Percentiles rank a stretch among this genome's conserved stretches.
Conservation (phyloP, 805 yeast genomes). For the Metschnikowia lochheadii region DNA sequence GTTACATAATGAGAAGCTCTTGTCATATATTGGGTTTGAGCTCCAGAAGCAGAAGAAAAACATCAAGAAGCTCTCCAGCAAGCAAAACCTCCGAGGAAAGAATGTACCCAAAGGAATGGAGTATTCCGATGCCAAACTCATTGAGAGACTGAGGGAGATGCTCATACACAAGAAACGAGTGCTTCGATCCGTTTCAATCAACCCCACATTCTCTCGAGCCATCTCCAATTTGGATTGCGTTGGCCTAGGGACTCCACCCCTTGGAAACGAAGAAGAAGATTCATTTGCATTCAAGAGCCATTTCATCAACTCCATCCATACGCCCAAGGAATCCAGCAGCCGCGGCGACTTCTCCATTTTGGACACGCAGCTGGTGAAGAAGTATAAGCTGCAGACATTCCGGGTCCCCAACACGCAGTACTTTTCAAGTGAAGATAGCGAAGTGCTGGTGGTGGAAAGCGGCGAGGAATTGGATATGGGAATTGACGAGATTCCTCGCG, state of each 20-base stretch:
- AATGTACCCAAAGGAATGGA: constrained; percentile 24
- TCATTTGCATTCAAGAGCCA: constrained; percentile 17
- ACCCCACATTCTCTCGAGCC: constrained; percentile 14
- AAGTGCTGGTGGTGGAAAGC: constrained; percentile 8
- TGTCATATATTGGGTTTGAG: constrained; percentile 55
- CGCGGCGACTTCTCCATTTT: neutral
- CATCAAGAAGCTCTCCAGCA: constrained; percentile 37
- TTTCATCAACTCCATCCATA: constrained; percentile 12
- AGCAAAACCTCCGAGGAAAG: constrained; percentile 28
- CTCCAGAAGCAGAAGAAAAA: constrained; percentile 45
- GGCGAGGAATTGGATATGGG: constrained; percentile 9
- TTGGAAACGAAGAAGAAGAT: constrained; percentile 12
- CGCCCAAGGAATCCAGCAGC: neutral
- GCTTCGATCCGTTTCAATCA: constrained; percentile 35
- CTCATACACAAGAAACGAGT: constrained; percentile 42
- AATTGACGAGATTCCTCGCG: constrained; percentile 13
- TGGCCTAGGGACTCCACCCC: constrained; percentile 10
- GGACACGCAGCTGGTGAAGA: constrained; percentile 24
- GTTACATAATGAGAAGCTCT: constrained; percentile 52
- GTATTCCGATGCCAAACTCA: constrained; percentile 52
- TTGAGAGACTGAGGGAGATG: constrained; percentile 44
- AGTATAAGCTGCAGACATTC: constrained; percentile 36
- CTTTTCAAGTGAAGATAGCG: constrained; percentile 8
- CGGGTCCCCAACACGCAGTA: constrained; percentile 6
- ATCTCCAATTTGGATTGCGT: constrained; percentile 7